A percentile compares a stretch with the other conserved stretches of the same genome.
Evolutionary conservation across 495 filamentous ascomycete genomes (phyloP).

Genomic region (Neurospora sp.): DNA sequence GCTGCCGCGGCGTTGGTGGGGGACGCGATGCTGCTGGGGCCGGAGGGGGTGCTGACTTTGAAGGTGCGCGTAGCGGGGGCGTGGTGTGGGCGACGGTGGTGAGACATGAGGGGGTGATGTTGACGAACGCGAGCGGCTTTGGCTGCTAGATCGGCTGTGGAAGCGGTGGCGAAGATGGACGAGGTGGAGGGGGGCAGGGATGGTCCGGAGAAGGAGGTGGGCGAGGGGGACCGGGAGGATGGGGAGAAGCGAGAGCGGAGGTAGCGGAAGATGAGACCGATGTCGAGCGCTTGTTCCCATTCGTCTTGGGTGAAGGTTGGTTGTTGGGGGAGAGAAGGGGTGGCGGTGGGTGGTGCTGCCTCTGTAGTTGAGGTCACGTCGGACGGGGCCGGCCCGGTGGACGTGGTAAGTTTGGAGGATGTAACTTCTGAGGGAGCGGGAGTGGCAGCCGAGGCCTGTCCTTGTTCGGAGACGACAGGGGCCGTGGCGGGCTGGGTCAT

Average conservation of each 20-base stretch:
- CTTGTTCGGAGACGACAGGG: neutral
- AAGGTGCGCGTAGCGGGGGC: constrained; percentile 41
- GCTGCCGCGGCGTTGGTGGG: neutral
- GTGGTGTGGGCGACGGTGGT: constrained; percentile 29
- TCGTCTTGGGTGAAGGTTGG: constrained; percentile 52
- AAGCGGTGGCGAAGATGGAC: constrained; percentile 35
- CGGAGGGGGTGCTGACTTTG: constrained; percentile 39
- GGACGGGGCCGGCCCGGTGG: neutral
- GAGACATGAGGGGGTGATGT: constrained; percentile 70
- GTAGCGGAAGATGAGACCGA: constrained; percentile 81
- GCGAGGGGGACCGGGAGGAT: constrained; percentile 23
- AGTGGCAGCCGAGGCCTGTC: neutral
- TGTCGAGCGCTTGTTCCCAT: constrained; percentile 81
- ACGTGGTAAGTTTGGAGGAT: neutral
- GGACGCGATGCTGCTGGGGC: constrained; percentile 11
- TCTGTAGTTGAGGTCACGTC: neutral
- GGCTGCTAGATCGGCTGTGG: constrained; percentile 55
- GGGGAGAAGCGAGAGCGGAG: constrained; percentile 60
- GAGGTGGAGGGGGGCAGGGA: constrained; percentile 2
- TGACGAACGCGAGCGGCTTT: constrained; percentile 75
- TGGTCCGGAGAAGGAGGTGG: constrained; percentile 28
- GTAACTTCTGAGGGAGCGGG: neutral
- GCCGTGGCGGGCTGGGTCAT: constrained; percentile 21
- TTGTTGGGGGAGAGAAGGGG: neutral
- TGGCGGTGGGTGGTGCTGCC: neutral